Percentiles rank a stretch among this genome's conserved stretches.
phyloP scores from a whole-genome alignment of 176 grass and related monocot genomes.

The Puccinellia tenuiflora region DNA sequence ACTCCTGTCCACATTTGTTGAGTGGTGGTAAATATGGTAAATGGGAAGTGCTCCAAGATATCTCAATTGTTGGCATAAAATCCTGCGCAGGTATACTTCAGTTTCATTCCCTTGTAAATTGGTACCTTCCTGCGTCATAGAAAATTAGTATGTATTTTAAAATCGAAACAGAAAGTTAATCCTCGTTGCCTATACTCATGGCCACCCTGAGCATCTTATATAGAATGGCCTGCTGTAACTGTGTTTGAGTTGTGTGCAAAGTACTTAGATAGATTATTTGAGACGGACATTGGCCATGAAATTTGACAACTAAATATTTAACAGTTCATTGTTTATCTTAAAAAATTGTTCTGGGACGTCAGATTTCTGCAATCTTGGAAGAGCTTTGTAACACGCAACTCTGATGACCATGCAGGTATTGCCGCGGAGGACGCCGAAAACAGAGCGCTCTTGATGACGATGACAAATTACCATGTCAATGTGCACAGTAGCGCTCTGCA shows the following conservation, averaged over 20 bases:
- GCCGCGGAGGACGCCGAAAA: background rate
- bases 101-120: background rate
- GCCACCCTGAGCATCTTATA: background rate
- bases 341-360: background rate
- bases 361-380: too few relatives aligned
- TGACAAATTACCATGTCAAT: background rate
- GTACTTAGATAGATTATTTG: background rate
- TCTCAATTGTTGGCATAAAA: conserved; percentile 16
- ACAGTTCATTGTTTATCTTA: background rate
- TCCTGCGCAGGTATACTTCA: conserved; percentile 48
- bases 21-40: conserved; percentile 35
- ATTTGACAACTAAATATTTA: background rate
- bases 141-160: background rate
- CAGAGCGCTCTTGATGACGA: background rate
- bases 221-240: background rate
- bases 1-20: conserved; percentile 28
- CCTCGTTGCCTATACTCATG: background rate
- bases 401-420: conserved; percentile 28
- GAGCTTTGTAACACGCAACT: background rate
- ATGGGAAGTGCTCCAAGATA: conserved; percentile 35
- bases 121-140: background rate
- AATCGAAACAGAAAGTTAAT: background rate
- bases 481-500: background rate
- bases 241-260: background rate
- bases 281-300: background rate